These are phyloP conservation scores for Parachlorella kessleri DNA, from an alignment of 139 green algal species.

Conservation along the genomic window DNA sequence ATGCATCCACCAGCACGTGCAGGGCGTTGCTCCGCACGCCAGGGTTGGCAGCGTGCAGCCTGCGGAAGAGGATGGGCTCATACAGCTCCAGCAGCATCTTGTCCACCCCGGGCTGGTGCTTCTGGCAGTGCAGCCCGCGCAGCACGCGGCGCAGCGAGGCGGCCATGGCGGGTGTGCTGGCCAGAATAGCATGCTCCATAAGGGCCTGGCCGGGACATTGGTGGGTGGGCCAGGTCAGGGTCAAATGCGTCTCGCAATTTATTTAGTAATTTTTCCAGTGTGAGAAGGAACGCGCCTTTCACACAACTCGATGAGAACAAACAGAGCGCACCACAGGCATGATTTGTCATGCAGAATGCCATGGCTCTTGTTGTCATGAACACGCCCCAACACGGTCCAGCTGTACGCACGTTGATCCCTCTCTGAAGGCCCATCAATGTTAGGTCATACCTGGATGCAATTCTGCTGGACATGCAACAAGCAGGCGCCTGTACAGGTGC, in stretches of 20 bases:
- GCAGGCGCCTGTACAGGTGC: constrained; percentile 52
- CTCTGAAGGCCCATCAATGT: too few species aligned
- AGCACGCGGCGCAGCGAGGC: constrained; percentile 63
- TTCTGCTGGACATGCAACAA: constrained; percentile 44
- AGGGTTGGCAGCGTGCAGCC: constrained; percentile 61
- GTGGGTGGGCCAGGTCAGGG: too few species aligned
- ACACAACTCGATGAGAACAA: too few species aligned
- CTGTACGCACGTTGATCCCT: too few species aligned
- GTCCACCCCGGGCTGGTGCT: constrained; percentile 55
- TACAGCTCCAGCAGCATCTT: constrained; percentile 80
- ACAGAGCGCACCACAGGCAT: not conserved
- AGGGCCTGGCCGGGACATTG: too few species aligned
- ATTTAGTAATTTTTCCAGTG: too few species aligned
- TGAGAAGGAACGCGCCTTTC: too few species aligned
- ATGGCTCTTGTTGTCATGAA: too few species aligned
- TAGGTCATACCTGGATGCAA: constrained; percentile 38
- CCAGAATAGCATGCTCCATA: constrained; percentile 65
- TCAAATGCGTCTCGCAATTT: too few species aligned
- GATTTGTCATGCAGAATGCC: not conserved
- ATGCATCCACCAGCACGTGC: constrained; percentile 72
- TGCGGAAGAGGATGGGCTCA: constrained; percentile 77
- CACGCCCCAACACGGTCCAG: too few species aligned
- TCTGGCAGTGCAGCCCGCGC: constrained; percentile 63
- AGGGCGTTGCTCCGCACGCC: constrained; percentile 77
- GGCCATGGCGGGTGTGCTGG: constrained; percentile 56